These are phyloP conservation scores for Cryptococcus sp. DNA, from an alignment of 1,284 basidiomycete genomes.

Conservation along the genomic window DNA sequence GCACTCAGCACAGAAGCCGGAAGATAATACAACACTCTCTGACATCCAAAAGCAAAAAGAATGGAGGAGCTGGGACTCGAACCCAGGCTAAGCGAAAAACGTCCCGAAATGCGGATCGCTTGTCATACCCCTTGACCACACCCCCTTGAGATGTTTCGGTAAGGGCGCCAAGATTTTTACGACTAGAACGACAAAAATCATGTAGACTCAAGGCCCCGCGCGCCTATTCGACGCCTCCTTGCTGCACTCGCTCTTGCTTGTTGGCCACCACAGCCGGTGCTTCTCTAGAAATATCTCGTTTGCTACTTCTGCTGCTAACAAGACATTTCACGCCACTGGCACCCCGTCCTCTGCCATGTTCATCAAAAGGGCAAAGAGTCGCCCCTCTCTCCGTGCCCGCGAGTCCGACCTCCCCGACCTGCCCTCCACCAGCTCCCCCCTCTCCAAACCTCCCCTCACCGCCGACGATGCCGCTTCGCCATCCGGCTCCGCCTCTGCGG, in stretches of 20 bases:
- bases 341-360: conserved; percentile 28
- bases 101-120: conserved; percentile 19
- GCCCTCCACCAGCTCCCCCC: conserved; percentile 22
- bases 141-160: conserved; percentile 4
- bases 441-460: conserved; percentile 26
- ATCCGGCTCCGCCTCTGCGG: conserved; percentile 5
- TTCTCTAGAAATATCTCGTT: no score
- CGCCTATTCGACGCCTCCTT: no score
- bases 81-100: conserved; percentile 22
- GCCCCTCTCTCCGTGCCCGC: conserved; percentile 36
- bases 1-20: no score
- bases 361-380: conserved; percentile 43
- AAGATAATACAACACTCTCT: no score
- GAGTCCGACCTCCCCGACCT: conserved; percentile 33
- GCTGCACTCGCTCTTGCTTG: no score
- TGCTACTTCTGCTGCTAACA: no score
- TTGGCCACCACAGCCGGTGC: no score
- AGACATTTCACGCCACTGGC: no score
- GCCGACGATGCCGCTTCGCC: conserved; percentile 16
- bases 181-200: no score
- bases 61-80: conserved; percentile 23
- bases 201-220: no score
- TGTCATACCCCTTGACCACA: conserved; percentile 26
- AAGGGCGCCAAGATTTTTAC: no score
- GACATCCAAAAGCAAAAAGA: neutral